Evolutionary conservation across 805 yeast genomes (phyloP).

Genomic region (Saccharomycopsis javanensis): DNA sequence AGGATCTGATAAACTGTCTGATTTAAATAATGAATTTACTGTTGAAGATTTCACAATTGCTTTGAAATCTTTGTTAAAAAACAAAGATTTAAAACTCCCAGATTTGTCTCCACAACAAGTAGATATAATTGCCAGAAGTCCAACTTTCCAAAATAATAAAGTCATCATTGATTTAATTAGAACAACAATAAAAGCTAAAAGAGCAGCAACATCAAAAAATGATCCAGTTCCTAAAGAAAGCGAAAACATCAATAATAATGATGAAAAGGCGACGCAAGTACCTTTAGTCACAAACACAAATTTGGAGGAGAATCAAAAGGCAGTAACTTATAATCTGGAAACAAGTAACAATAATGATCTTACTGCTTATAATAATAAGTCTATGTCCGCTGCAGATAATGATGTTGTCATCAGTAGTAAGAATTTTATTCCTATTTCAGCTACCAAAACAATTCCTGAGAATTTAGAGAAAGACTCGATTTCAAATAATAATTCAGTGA

Average conservation of each 20-base stretch:
- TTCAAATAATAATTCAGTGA: too few species aligned
- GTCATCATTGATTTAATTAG: slow-evolving; percentile 15
- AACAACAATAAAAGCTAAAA: slow-evolving; percentile 7
- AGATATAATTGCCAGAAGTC: slow-evolving; percentile 12
- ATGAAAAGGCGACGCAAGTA: background rate
- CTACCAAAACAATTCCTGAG: too few species aligned
- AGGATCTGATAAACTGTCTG: background rate
- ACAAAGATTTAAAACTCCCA: slow-evolving; percentile 14
- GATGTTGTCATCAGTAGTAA: too few species aligned
- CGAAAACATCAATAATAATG: too few species aligned
- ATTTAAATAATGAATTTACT: slow-evolving; percentile 5
- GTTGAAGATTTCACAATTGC: slow-evolving; percentile 17
- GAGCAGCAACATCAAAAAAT: background rate
- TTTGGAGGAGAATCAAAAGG: too few species aligned
- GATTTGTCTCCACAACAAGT: slow-evolving; percentile 16
- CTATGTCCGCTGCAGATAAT: too few species aligned
- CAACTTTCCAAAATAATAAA: slow-evolving; percentile 18
- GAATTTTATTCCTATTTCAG: too few species aligned
- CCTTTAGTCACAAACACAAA: background rate
- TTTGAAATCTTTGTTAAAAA: slow-evolving; percentile 10
- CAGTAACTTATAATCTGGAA: too few species aligned
- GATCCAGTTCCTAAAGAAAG: too few species aligned
- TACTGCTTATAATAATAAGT: too few species aligned
- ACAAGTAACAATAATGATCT: too few species aligned
- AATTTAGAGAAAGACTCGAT: too few species aligned